Conservation (phyloP, 352 stramenopile genomes). For the Globisporangium camurandrum region DNA sequence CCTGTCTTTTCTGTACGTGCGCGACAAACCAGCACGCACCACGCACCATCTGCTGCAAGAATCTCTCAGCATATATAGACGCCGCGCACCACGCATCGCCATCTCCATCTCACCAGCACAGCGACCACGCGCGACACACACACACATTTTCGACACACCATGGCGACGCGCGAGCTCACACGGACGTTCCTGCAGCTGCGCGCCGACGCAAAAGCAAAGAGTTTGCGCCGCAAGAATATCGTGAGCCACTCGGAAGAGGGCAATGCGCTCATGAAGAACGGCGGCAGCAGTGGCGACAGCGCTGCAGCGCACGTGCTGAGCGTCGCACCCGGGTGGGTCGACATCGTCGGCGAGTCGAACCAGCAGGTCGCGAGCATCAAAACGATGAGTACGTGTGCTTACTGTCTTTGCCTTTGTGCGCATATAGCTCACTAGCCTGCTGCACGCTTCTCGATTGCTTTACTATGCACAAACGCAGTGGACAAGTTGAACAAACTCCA, state of each 20-base stretch:
- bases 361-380: conserved; percentile 77
- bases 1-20: no score
- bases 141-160: conserved; percentile 9
- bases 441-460: neutral
- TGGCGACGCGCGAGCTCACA: conserved; percentile 78
- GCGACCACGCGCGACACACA: neutral
- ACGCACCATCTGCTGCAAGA: neutral
- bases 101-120: no score
- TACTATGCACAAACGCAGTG: conserved; percentile 36
- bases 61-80: no score
- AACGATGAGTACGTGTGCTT: conserved; percentile 54
- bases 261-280: conserved; percentile 58
- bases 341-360: conserved; percentile 74
- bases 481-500: conserved; percentile 80
- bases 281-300: no score
- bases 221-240: conserved; percentile 81
- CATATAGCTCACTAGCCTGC: neutral
- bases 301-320: conserved; percentile 20
- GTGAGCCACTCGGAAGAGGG: conserved; percentile 56
- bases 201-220: conserved; percentile 75
- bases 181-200: conserved; percentile 64
- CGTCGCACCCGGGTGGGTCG: conserved; percentile 66
- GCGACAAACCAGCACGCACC: no score
- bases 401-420: neutral
- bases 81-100: no score